Evolutionary conservation across 768 basidiomycete genomes (phyloP).

Genomic region (Lactifluus hygrophoroides): DNA sequence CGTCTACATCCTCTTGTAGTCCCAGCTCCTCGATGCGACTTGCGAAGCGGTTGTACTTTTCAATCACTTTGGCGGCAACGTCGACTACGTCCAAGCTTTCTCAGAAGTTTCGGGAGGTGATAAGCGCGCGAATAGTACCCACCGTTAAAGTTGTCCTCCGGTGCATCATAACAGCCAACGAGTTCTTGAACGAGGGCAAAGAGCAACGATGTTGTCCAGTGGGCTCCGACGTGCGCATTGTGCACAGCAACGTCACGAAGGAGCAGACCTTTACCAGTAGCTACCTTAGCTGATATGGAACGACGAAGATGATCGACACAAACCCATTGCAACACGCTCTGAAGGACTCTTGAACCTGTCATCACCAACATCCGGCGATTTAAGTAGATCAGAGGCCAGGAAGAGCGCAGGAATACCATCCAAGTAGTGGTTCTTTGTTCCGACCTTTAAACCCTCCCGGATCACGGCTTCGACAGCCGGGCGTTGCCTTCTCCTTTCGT

Average conservation of each 20-base stretch:
- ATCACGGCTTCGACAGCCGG: slow-evolving; percentile 61
- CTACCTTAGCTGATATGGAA: background rate
- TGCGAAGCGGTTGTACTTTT: slow-evolving; percentile 59
- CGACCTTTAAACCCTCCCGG: slow-evolving; percentile 78
- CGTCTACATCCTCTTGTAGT: slow-evolving; percentile 53
- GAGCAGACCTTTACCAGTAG: slow-evolving; percentile 42
- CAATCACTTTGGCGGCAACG: slow-evolving; percentile 40
- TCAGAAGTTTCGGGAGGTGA: slow-evolving; percentile 16
- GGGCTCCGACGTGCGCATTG: slow-evolving; percentile 47
- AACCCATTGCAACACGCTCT: slow-evolving; percentile 54
- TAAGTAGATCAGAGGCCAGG: slow-evolving; percentile 40
- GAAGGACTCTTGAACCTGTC: slow-evolving; percentile 33
- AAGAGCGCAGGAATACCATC: slow-evolving; percentile 69
- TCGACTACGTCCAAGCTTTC: slow-evolving; percentile 30
- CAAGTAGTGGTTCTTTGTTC: slow-evolving; percentile 64
- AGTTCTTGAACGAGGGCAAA: slow-evolving; percentile 74
- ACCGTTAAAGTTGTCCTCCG: slow-evolving; percentile 38
- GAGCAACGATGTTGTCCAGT: slow-evolving; percentile 64
- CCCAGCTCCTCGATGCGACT: slow-evolving; percentile 50
- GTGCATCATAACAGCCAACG: slow-evolving; percentile 40
- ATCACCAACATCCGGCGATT: slow-evolving; percentile 28
- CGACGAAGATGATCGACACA: slow-evolving; percentile 15
- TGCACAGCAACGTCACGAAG: slow-evolving; percentile 63
- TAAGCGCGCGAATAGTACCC: slow-evolving; percentile 18
- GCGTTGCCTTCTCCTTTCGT: slow-evolving; percentile 54